Conservation (phyloP, 495 filamentous ascomycete genomes). For the Neurospora sp. region DNA sequence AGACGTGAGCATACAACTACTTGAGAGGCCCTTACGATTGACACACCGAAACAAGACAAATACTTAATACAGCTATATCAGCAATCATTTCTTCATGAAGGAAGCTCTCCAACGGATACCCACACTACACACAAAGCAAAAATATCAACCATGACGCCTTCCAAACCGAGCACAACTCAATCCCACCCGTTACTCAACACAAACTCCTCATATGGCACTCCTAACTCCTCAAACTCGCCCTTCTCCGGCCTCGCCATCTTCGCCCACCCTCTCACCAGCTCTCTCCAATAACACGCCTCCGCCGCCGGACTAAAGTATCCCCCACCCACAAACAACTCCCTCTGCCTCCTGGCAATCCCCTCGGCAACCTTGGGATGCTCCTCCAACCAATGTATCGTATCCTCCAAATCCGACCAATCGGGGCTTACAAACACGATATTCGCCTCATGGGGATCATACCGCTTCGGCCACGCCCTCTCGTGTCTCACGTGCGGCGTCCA, state of each 20-base stretch:
- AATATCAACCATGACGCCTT: not conserved
- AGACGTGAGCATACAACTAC: not conserved
- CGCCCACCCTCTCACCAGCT: conserved; percentile 37
- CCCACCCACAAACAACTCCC: conserved; percentile 30
- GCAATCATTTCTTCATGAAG: not conserved
- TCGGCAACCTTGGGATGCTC: conserved; percentile 31
- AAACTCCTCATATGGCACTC: conserved; percentile 34
- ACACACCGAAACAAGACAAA: too few species aligned
- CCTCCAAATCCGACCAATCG: conserved; percentile 43
- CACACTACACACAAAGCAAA: not conserved
- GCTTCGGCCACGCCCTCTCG: conserved; percentile 24
- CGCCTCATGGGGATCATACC: conserved; percentile 28
- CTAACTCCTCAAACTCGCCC: conserved; percentile 22
- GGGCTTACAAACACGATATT: conserved; percentile 44
- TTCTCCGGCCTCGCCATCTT: conserved; percentile 26
- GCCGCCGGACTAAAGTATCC: conserved; percentile 42
- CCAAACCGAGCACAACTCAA: not conserved
- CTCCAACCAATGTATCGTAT: conserved; percentile 32
- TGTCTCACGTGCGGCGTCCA: conserved; percentile 15
- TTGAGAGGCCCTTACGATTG: too few species aligned
- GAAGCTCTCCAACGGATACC: not conserved
- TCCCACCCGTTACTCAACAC: conserved; percentile 16
- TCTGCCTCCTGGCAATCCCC: conserved; percentile 39
- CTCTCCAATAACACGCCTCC: conserved; percentile 46
- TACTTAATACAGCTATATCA: not conserved